phyloP scores from a whole-genome alignment of 148 eudicot genomes.

The Heliosperma pusillum region DNA sequence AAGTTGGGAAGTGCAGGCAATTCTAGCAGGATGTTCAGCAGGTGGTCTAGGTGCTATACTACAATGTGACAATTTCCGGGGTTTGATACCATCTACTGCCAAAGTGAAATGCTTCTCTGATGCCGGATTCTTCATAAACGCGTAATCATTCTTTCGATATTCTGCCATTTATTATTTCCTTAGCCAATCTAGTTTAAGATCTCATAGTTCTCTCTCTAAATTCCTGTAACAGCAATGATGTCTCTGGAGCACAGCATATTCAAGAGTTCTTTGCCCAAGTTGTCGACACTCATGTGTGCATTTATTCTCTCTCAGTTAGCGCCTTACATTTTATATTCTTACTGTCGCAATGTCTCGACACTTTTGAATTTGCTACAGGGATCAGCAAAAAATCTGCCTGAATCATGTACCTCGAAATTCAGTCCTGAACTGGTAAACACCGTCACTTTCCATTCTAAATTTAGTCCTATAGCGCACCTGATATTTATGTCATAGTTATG shows the following conservation, averaged over 20 bases:
- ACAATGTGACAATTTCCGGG: conserved; percentile 77
- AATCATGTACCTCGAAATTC: conserved; percentile 53
- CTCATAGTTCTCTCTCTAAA: not conserved
- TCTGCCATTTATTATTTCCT: not conserved
- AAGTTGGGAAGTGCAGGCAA: conserved; percentile 34
- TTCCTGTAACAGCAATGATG: conserved; percentile 43
- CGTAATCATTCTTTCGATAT: conserved; percentile 29
- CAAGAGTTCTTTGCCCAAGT: conserved; percentile 46
- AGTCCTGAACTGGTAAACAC: conserved; percentile 54
- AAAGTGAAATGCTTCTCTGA: conserved; percentile 89
- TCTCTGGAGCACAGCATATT: conserved; percentile 50
- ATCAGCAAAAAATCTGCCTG: conserved; percentile 68
- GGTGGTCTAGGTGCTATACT: conserved; percentile 84
- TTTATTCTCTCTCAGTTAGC: not conserved
- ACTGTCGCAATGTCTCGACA: not conserved
- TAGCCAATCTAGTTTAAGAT: not conserved
- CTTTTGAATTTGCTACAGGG: conserved; percentile 34
- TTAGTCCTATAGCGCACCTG: too few relatives aligned
- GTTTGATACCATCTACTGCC: conserved; percentile 55
- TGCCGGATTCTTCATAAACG: conserved; percentile 87
- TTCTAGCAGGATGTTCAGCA: conserved; percentile 89
- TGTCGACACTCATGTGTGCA: conserved; percentile 62
- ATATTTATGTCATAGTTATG: too few relatives aligned
- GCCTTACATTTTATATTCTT: not conserved
- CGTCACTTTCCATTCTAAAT: too few relatives aligned